Evolutionary conservation across 2,329 filamentous ascomycete genomes (phyloP).

Genomic region (Pyricularia pennisetigena): DNA sequence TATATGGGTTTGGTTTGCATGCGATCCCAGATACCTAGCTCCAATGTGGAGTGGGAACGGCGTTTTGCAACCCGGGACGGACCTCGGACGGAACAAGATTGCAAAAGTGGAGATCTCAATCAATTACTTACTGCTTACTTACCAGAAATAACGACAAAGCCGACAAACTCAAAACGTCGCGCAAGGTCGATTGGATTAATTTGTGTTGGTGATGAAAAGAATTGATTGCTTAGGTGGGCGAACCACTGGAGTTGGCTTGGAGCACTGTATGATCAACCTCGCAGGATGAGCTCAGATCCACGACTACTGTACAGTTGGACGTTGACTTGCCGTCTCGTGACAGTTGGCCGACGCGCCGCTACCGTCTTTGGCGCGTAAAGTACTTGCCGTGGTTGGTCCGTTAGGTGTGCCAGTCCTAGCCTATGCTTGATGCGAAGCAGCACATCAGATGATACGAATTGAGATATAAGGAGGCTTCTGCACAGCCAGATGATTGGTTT

Average conservation of each 20-base stretch:
- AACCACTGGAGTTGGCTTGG: not conserved
- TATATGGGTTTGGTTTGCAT: not conserved
- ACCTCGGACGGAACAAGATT: not conserved
- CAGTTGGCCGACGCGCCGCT: not conserved
- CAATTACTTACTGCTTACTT: not conserved
- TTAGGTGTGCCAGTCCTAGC: not conserved
- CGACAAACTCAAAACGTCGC: not conserved
- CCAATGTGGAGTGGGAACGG: not conserved
- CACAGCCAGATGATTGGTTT: not conserved
- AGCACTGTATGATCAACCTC: not conserved
- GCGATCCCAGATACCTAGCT: not conserved
- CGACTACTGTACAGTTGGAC: not conserved
- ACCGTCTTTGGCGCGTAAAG: not conserved
- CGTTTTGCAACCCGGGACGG: not conserved
- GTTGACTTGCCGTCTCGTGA: not conserved
- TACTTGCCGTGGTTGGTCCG: not conserved
- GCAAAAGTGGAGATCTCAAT: constrained; percentile 1
- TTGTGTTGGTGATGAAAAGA: not conserved
- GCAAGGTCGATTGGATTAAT: not conserved
- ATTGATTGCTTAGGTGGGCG: not conserved
- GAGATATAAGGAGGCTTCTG: not conserved
- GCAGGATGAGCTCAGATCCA: not conserved
- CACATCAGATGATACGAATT: not conserved
- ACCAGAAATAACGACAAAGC: not conserved
- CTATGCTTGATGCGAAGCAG: not conserved